phyloP scores from a whole-genome alignment of 495 filamentous ascomycete genomes.

The Hypoxylon trugodes region DNA sequence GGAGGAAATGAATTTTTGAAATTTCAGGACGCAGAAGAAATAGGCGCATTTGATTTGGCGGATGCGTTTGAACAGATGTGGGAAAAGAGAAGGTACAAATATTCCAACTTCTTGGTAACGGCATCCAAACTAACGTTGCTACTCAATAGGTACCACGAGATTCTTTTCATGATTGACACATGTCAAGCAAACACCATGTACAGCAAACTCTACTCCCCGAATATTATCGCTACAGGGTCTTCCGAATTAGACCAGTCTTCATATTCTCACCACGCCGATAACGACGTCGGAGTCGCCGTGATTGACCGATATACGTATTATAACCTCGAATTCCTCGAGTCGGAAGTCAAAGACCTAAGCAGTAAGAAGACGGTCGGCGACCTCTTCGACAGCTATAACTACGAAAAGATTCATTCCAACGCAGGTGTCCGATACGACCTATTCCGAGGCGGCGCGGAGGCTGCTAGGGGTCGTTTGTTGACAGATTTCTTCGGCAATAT shows the following conservation, averaged over 20 bases:
- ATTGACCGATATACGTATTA: conserved; percentile 99
- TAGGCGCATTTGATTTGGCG: conserved; percentile 93
- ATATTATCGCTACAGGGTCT: conserved; percentile 94
- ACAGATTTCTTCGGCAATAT: conserved; percentile 99
- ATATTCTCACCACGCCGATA: conserved; percentile 97
- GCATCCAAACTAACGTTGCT: conserved; percentile 8
- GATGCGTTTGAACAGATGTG: conserved; percentile 99
- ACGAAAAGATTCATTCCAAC: conserved; percentile 89
- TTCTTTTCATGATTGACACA: conserved; percentile 99
- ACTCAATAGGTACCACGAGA: conserved; percentile 76
- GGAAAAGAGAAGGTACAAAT: conserved; percentile 90
- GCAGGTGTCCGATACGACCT: conserved; percentile 95
- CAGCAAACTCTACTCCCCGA: conserved; percentile 94
- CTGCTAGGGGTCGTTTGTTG: conserved; percentile 74
- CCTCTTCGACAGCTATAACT: conserved; percentile 94
- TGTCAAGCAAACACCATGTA: conserved; percentile 99
- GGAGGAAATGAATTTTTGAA: conserved; percentile 99
- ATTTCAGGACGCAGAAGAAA: conserved; percentile 98
- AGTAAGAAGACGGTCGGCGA: conserved; percentile 90
- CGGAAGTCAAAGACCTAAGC: conserved; percentile 80
- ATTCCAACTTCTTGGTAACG: conserved; percentile 12
- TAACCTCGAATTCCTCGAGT: conserved; percentile 96
- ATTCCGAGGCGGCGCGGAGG: conserved; percentile 80
- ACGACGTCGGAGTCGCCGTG: conserved; percentile 96
- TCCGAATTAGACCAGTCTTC: conserved; percentile 93